phyloP scores from a whole-genome alignment of 345 rosid genomes.

The Aethionema arabicum region DNA sequence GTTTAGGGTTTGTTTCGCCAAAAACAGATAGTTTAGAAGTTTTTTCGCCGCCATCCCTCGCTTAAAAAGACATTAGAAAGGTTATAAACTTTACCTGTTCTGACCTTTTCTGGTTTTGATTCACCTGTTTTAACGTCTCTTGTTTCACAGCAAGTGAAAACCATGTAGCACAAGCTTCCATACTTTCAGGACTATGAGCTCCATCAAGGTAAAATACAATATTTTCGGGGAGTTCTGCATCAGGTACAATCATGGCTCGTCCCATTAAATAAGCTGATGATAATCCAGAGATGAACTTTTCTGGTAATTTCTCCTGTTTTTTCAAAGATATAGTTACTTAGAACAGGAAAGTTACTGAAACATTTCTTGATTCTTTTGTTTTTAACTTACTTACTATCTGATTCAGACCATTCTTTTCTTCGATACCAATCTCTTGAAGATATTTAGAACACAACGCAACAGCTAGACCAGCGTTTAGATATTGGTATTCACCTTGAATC shows the following conservation, averaged over 20 bases:
- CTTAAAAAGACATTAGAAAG: too few species aligned
- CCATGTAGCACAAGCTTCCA: constrained; percentile 89
- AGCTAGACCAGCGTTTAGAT: constrained; percentile 87
- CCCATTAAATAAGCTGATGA: constrained; percentile 78
- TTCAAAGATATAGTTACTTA: constrained; percentile 19
- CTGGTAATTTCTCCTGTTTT: constrained; percentile 63
- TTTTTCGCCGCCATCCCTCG: too few species aligned
- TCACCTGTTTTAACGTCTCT: constrained; percentile 28
- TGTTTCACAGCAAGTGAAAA: constrained; percentile 59
- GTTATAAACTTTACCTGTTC: constrained; percentile 20
- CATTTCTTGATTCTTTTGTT: neutral
- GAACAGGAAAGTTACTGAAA: constrained; percentile 8
- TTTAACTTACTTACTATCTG: constrained; percentile 47
- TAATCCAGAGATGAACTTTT: constrained; percentile 73
- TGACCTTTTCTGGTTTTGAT: constrained; percentile 26
- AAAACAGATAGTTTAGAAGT: too few species aligned
- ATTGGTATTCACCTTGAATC: constrained; percentile 93
- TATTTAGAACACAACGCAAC: constrained; percentile 62
- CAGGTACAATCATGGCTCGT: constrained; percentile 79
- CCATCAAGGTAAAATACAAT: constrained; percentile 86
- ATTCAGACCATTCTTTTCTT: constrained; percentile 40
- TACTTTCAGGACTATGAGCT: constrained; percentile 98
- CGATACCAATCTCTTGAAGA: constrained; percentile 76
- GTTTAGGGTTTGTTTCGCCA: too few species aligned
- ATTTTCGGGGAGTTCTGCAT: constrained; percentile 57